Conservation (phyloP, 2,329 filamentous ascomycete genomes). For the Xylaria hypoxylon region DNA sequence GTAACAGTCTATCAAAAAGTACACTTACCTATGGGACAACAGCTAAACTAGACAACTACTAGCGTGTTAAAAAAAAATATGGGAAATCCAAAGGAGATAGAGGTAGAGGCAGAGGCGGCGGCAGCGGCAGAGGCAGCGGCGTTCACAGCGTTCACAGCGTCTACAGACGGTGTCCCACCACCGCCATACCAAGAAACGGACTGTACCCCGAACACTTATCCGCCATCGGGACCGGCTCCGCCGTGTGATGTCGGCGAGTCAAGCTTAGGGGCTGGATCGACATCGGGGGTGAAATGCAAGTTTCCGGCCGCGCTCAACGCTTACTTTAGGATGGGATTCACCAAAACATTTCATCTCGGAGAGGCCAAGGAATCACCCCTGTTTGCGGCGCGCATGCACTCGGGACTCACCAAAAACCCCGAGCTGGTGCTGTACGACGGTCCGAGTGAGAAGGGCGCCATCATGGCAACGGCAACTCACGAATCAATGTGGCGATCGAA, state of each 20-base stretch:
- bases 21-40: too few species aligned
- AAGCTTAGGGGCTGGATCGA: conserved; percentile 1
- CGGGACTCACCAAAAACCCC: conserved; percentile 45
- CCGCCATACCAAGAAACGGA: conserved; percentile 30
- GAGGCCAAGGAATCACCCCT: conserved; percentile 49
- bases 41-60: too few species aligned
- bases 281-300: conserved; percentile 11
- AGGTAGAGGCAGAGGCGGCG: too few species aligned
- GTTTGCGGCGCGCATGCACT: conserved; percentile 50
- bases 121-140: conserved; percentile 25
- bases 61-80: conserved; percentile 11
- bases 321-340: conserved; percentile 24
- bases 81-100: conserved; percentile 23
- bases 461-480: conserved; percentile 45
- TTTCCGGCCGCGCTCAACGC: conserved; percentile 34
- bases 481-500: conserved; percentile 37
- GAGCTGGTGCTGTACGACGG: conserved; percentile 53
- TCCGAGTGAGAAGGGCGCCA: conserved; percentile 45
- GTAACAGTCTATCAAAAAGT: not conserved
- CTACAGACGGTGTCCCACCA: conserved; percentile 9
- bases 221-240: conserved; percentile 20
- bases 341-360: conserved; percentile 45
- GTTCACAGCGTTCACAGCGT: not conserved
- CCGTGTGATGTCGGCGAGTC: conserved; percentile 20
- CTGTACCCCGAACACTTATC: not conserved